A percentile compares a stretch with the other conserved stretches of the same genome.
phyloP scores from a whole-genome alignment of 2,329 filamentous ascomycete species.

The Fusarium sp. region DNA sequence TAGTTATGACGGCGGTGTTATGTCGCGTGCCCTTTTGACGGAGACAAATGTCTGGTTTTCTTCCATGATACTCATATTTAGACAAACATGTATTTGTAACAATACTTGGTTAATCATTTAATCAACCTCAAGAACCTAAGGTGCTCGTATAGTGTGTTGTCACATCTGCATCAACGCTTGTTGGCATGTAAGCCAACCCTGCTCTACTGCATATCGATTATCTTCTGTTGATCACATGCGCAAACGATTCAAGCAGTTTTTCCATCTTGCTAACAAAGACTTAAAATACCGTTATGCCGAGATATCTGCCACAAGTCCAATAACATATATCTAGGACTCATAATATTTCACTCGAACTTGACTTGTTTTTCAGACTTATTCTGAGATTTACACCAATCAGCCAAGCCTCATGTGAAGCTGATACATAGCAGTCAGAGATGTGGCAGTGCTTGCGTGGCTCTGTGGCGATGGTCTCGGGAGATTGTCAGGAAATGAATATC shows the following conservation, averaged over 20 bases:
- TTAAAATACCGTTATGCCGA: neutral
- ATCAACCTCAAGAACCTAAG: no score
- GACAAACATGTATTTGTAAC: neutral
- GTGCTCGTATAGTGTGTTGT: neutral
- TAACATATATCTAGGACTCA: no score
- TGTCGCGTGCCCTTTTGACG: neutral
- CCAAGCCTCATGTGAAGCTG: slow-evolving; percentile 1
- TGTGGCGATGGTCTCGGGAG: slow-evolving; percentile 23
- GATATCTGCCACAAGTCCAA: no score
- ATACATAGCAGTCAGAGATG: neutral
- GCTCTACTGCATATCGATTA: neutral
- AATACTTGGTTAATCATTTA: no score
- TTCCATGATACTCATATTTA: neutral
- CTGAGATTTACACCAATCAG: neutral
- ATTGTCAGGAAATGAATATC: neutral
- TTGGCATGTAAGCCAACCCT: neutral
- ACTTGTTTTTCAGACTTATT: neutral
- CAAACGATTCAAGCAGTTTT: neutral
- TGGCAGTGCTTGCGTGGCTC: slow-evolving; percentile 33
- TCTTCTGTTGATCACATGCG: slow-evolving; percentile 16
- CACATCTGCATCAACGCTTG: slow-evolving; percentile 4
- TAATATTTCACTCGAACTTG: neutral
- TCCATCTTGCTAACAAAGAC: no score
- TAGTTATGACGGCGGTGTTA: neutral
- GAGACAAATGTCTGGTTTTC: neutral